These are phyloP conservation scores for Chaetomiaceae sp. DNA, from an alignment of 2,329 filamentous ascomycete species.

Conservation along the genomic window DNA sequence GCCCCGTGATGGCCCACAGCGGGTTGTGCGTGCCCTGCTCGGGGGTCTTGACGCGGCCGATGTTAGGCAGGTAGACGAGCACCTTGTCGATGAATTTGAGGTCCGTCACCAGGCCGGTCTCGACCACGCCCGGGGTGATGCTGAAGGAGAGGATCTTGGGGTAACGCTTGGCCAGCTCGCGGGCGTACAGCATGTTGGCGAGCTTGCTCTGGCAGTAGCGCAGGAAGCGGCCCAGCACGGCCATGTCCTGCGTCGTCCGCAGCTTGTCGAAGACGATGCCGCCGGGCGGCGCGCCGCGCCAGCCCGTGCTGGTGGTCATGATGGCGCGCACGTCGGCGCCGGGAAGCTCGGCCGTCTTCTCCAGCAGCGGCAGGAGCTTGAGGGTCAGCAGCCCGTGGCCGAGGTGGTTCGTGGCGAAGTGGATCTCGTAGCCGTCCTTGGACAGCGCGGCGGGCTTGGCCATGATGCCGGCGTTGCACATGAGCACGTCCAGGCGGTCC, in stretches of 20 bases:
- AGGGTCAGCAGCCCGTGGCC: slow-evolving; percentile 38
- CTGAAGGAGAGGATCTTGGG: slow-evolving; percentile 24
- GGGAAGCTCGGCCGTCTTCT: slow-evolving; percentile 10
- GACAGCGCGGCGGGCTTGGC: slow-evolving; percentile 30
- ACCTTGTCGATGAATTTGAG: slow-evolving; percentile 18
- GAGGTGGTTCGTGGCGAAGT: slow-evolving; percentile 42
- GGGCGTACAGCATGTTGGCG: slow-evolving; percentile 29
- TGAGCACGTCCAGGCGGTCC: slow-evolving; percentile 36
- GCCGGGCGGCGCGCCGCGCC: slow-evolving; percentile 6
- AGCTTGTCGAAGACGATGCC: slow-evolving; percentile 15
- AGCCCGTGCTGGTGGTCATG: slow-evolving; percentile 13
- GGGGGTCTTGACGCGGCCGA: neutral
- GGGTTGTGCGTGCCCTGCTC: slow-evolving; percentile 6
- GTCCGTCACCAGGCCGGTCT: slow-evolving; percentile 20
- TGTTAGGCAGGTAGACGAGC: slow-evolving; percentile 1
- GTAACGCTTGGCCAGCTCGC: slow-evolving; percentile 27
- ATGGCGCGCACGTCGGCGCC: slow-evolving; percentile 22
- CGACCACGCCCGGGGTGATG: slow-evolving; percentile 25
- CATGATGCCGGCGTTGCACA: slow-evolving; percentile 42
- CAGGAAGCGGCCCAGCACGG: slow-evolving; percentile 12
- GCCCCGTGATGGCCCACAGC: slow-evolving; percentile 11
- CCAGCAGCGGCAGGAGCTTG: slow-evolving; percentile 26
- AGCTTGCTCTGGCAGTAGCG: slow-evolving; percentile 33
- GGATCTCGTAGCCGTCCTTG: slow-evolving; percentile 40
- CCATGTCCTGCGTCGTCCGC: slow-evolving; percentile 6